Base-by-base conservation (phyloP, 495 filamentous ascomycete species). In the Penicillium daleae region DNA sequence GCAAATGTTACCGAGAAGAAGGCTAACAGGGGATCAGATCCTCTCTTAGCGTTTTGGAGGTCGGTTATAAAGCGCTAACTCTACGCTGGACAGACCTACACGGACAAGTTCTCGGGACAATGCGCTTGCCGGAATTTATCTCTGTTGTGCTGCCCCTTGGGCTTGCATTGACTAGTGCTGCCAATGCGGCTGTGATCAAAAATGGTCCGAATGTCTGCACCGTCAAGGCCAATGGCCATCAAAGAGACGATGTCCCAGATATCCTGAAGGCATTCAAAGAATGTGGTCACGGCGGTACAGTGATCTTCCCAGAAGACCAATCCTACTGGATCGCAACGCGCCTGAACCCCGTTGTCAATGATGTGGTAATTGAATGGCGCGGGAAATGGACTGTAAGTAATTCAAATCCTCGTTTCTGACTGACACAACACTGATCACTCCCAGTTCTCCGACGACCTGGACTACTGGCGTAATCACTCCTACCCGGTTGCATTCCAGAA, bases 401-500 rank as follows among this genome's bases (percentile, higher is more conserved):
- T 3, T 24, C 3, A 6, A 5, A 10, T 21, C 4, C 46, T 65
- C 33, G 57, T 37, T 37, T 46, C 22, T 27, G 9, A 15, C 37
- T 56, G 7, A 22, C 1, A 26, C 13, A 54, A 6, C 19, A 27
- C 55, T 56, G 19, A 60, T 27, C 3, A 5, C 17, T 1, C 24
- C 51, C 50, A 82, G 79, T 77, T 85, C 62, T 83, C 80, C 3
- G 76, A 81, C 54, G 75, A 86, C 67, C 65, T 85, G 19, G 65
- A 67, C 46, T 86, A 87, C 71, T 87, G 84, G 84, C 76, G 82
- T 56, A 77, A 80, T 55, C 80, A 86, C 62, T 79, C 71, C 0
- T 87, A 85, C 62, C 80, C 75, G 19, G 75, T 87, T 22, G 66
- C 75, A 8, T 87, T 86, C 64, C 84, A 87, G 59, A 87, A 87